Base-by-base conservation (phyloP, 352 stramenopile genomes). In the Globisporangium radiosum region DNA sequence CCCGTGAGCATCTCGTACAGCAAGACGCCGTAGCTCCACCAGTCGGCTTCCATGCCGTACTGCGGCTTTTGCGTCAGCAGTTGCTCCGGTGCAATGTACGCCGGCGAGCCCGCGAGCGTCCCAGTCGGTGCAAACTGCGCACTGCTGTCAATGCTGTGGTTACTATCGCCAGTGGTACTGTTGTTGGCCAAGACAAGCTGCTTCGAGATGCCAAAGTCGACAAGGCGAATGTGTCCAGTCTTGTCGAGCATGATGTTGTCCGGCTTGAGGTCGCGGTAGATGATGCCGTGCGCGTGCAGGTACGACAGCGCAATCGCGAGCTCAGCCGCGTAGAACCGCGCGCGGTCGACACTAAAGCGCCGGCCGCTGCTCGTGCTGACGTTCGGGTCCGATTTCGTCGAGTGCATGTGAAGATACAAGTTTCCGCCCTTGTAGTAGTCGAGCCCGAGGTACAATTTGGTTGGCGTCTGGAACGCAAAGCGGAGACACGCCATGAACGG, bases 221-320 rank as follows among this genome's bases (percentile, higher is more conserved):
- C 85, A n/a, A 96, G 68, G 5, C 83, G 82, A 59, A 95, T 92
- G 65, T 95, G 88, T 11, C 88, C 88, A 8, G 72, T 81, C 61
- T 87, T 79, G 66, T 95, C 88, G 7, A 96, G 73, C 85, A 96
- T 92, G 52, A 95, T 89, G 62, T 95, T 95, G 65, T 94, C 86
- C 0, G 85, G 84, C 65, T 95, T 95, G 48, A 95, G 68, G 59
- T 95, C 86, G 52, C 86, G 85, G 69, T 95, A 93, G 49, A 93
- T 89, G 61, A 94, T 93, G 53, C 78, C 81, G 48, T 93, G 82
- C 47, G 73, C 69, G 70, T 97, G 88, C 67, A 97, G 65, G 55
- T 96, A 96, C 39, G 75, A 85, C 36, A 97, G 73, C 25, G 85
- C 88, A 54, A 96, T 88, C 42, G 81, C 85, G 37, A 97, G 57